Evolutionary conservation across 2,329 filamentous ascomycete species (phyloP), one percentile per base, ranked within the genome.

Genomic region (Camptophora hylomeconis): DNA sequence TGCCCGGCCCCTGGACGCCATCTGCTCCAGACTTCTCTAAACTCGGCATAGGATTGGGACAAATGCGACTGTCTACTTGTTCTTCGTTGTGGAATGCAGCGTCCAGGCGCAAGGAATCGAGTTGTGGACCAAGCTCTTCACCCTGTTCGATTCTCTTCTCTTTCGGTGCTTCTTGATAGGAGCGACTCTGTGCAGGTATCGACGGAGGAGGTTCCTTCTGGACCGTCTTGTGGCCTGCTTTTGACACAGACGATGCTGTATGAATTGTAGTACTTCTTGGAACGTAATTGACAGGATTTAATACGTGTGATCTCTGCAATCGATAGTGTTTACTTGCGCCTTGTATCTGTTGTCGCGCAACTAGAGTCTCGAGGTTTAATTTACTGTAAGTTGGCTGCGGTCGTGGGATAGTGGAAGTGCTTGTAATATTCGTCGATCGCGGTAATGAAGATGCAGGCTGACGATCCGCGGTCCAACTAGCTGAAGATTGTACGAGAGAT

Each of bases 241-340:
- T 41, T 20, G 50, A 42, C 26, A 52, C 50, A n/a, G n/a, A n/a
- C n/a, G n/a, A n/a, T 16, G 53, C 47, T 30, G 64, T 42, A 12
- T 55, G 55, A 20, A 66, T 50, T 32, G 62, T 61, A 26, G 63
- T 65, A 17, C 56, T 53, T 34, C 67, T 64, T 21, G 68, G 70
- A 26, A 70, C 66, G 52, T 68, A 63, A 46, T 75, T 74, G 45
- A 70, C 60, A 20, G 70, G 70, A 48, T 73, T 73, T 54, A 69
- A 71, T 37, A 74, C 61, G 33, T 67, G 60, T 30, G 66, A 62
- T 18, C 63, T 56, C 31, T 61, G 56, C 17, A 52, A 45, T 29
- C 30, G 30, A 20, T 15, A 16, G 9, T 26, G 32, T 8, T 13
- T 3, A 26, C 17, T 11, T 5, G 9, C 15, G 14, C 22, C 29